phyloP scores from a whole-genome alignment of 164 flowering plant genomes.

The Brasenia schreberi region DNA sequence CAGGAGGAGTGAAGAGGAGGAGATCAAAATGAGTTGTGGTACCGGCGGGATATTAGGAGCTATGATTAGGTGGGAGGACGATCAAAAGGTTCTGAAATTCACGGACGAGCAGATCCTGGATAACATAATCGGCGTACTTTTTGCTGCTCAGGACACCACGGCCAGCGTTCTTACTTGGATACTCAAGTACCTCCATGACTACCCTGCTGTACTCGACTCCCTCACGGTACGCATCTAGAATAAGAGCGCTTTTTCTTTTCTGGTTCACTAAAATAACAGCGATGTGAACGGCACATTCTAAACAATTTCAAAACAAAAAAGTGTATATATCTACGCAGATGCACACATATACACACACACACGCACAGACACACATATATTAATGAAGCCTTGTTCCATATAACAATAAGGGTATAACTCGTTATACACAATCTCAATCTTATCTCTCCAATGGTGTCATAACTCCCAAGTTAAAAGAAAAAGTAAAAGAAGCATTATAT shows the following conservation, averaged over 20 bases:
- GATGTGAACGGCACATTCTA: no score
- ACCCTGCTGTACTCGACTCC: conserved; percentile 34
- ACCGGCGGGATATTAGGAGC: conserved; percentile 38
- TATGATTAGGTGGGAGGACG: conserved; percentile 18
- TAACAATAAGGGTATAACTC: no score
- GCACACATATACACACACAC: no score
- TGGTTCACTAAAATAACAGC: background rate
- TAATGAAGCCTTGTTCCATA: no score
- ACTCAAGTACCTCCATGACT: conserved; percentile 60
- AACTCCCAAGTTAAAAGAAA: no score
- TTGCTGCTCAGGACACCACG: conserved; percentile 95
- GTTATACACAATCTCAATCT: no score
- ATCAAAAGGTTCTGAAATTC: conserved; percentile 14
- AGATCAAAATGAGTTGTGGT: no score
- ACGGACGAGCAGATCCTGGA: conserved; percentile 72
- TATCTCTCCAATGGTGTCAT: no score
- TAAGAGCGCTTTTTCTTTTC: background rate
- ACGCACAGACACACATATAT: no score
- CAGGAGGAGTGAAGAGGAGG: conserved; percentile 27
- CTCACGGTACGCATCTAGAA: conserved; percentile 37
- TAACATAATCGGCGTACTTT: conserved; percentile 78
- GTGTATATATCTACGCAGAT: no score
- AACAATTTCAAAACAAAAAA: no score
- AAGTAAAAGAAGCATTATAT: no score
- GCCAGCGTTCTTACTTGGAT: conserved; percentile 84